Base-by-base conservation (phyloP, 257 asterid genomes). In the Gentiana dahurica region DNA sequence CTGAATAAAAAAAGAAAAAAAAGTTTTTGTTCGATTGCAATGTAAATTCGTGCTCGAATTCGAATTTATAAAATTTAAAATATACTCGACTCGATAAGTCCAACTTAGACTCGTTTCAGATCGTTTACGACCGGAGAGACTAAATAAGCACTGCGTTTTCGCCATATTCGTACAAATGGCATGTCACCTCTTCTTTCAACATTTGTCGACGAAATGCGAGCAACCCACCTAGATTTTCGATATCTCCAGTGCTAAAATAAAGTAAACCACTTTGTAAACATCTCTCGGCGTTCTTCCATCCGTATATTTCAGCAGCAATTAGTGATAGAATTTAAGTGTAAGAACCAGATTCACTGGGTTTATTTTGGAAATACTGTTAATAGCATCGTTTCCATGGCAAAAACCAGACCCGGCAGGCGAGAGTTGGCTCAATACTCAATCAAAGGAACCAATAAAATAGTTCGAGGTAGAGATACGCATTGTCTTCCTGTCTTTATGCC, bases 371-470 rank as follows among this genome's bases (percentile, higher is more conserved):
- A 24, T 24, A 24, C 24, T 24, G 24, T 52, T 48, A n/a, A 36
- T 39, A 44, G 50, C 24, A 24, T 24, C 24, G 38, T 64, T 50
- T 12, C 67, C 66, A 78, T 79, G 82, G 80, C 79, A 55, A 82
- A 81, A 71, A 68, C 79, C 43, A 68, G 73, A 56, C 81, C 74
- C 37, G 75, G 79, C 13, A 72, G 67, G 67, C 67, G 82, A 13
- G 81, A 69, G 46, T 48, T 82, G 56, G 75, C 66, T 44, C 62
- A 69, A 12, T 80, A 71, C 81, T 74, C 74, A 55, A 76, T 85
- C 52, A 68, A 65, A 65, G 88, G 89, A 73, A 72, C 91, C 49
- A 70, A 74, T 70, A 74, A 82, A 60, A 55, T 71, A 15, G 88
- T 85, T 15, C 66, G 70, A 74, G 84, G 94, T 85, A 76, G 15